phyloP scores from a whole-genome alignment of 495 filamentous ascomycete genomes.

The Cercophora newfieldiana region DNA sequence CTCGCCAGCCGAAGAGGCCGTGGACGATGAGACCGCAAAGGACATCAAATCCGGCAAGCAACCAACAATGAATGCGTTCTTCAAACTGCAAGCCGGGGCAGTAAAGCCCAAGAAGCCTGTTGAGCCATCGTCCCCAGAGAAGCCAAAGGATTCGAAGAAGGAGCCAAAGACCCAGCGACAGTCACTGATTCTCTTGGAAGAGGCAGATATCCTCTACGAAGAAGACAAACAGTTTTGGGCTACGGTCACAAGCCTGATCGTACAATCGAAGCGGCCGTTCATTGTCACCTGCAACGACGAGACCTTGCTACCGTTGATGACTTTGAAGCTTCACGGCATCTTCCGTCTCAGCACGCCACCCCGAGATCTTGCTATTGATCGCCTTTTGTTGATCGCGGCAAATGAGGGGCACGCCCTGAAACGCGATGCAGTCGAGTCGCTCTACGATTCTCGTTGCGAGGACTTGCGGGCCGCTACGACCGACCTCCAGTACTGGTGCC shows the following conservation, averaged over 20 bases:
- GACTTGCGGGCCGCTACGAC: constrained; percentile 83
- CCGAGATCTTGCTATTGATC: constrained; percentile 69
- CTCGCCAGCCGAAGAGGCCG: constrained; percentile 13
- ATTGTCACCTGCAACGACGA: constrained; percentile 96
- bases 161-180: constrained; percentile 74
- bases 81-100: constrained; percentile 52
- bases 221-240: constrained; percentile 95
- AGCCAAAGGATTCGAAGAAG: constrained; percentile 35
- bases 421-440: constrained; percentile 61
- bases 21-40: constrained; percentile 48
- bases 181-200: constrained; percentile 91
- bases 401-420: constrained; percentile 85
- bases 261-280: constrained; percentile 84
- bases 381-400: constrained; percentile 79
- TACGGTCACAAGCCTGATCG: constrained; percentile 72
- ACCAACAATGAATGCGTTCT: constrained; percentile 78
- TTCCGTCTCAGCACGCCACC: constrained; percentile 76
- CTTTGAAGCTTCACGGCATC: constrained; percentile 76
- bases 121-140: constrained; percentile 16
- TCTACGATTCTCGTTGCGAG: constrained; percentile 65
- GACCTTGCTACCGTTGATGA: constrained; percentile 65
- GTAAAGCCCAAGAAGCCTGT: constrained; percentile 31
- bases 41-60: constrained; percentile 70
- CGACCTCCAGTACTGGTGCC: constrained; percentile 94
- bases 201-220: constrained; percentile 90